Conservation (phyloP, 345 rosid species). For the Litchi chinensis region DNA sequence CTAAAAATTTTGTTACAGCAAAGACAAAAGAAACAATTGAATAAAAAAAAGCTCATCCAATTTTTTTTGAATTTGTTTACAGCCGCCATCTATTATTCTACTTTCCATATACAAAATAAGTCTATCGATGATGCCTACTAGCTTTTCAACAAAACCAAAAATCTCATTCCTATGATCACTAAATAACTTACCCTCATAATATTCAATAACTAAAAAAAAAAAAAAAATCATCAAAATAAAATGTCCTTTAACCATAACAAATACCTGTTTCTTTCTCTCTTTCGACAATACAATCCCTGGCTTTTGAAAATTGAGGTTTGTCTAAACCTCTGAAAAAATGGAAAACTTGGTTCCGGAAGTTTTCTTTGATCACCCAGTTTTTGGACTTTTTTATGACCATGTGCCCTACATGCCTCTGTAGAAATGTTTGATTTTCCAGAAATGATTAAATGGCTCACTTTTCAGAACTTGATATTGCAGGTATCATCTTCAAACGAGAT, state of each 20-base stretch:
- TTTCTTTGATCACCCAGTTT: neutral
- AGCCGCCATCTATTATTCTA: conserved; percentile 8
- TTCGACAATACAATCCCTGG: too few relatives aligned
- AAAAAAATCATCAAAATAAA: too few relatives aligned
- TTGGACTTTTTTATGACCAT: neutral
- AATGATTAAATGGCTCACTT: neutral
- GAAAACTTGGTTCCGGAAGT: neutral
- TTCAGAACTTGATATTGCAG: neutral
- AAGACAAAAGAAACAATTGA: neutral
- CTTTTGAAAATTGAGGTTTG: neutral
- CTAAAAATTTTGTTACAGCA: too few relatives aligned
- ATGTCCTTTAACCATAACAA: neutral
- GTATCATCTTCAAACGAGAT: neutral
- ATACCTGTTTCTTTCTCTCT: neutral
- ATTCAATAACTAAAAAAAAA: neutral
- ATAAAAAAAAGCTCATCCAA: neutral
- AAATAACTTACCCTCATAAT: neutral
- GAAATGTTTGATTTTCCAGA: neutral
- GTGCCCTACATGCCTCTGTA: neutral
- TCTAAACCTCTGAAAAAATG: neutral
- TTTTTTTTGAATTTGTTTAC: neutral
- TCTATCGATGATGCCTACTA: neutral
- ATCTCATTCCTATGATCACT: neutral
- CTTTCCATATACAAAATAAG: neutral
- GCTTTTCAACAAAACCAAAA: neutral